Base-by-base conservation (phyloP, 306 rosid species). In the Vigna hirtella region DNA sequence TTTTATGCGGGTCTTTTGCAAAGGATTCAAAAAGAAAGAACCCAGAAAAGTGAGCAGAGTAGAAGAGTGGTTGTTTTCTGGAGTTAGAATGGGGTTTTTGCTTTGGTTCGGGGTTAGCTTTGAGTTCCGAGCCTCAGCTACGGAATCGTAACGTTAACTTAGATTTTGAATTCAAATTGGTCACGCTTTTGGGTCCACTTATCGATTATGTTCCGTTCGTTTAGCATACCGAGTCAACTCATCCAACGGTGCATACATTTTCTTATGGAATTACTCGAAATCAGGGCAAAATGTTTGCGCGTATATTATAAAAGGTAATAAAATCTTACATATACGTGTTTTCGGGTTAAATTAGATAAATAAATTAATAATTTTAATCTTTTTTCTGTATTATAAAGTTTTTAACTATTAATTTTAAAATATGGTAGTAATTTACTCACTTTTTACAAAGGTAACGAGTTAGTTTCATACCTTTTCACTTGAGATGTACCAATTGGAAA, bases 131-230 rank as follows among this genome's bases (percentile, higher is more conserved):
- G 34, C 22, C 85, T 77, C 13, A 64, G 82, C 57, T 71, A 10
- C 65, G 82, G 76, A 72, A 77, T 77, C 70, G 76, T 77, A 82
- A 82, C 86, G 86, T 82, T 82, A 66, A 8, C 1, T 61, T 40
- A 56, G 56, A 48, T 74, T 77, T 72, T 65, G 82, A 82, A 82
- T 82, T 82, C 86, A 82, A 82, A 18, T 24, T 77, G 66, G 85
- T 65, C 57, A 82, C 82, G 78, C 43, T 28, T 26, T 20, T 43
- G 69, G 82, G 64, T 61, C 75, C 49, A 38, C 57, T 30, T n/a
- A 9, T 32, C 4, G 45, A 4, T 22, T 59, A 1, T 12, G 1
- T 0, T 1, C 66, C 67, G 73, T 79, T 2, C 4, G 30, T 24
- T 10, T 71, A 52, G 50, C 12, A 51, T 72, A 51, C 78, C 1